Percentiles rank a stretch among this genome's conserved stretches.
Conservation (phyloP, 2,329 filamentous ascomycete genomes). For the Diaporthe citri region DNA sequence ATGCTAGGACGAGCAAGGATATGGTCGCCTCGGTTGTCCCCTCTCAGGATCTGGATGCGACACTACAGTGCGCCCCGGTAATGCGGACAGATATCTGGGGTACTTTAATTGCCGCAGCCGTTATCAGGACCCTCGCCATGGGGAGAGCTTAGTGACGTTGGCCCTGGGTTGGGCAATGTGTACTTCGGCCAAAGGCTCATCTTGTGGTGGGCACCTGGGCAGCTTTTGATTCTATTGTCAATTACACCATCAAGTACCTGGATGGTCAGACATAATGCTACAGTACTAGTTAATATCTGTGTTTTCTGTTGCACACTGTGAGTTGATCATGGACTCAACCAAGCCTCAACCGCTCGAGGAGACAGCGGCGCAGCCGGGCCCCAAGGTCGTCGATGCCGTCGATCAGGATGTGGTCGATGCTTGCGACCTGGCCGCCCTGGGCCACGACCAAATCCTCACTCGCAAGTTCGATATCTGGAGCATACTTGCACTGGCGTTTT, state of each 20-base stretch:
- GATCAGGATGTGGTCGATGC: constrained; percentile 47
- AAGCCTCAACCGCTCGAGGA: background rate
- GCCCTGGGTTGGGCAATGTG: background rate
- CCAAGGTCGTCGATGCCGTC: constrained; percentile 1
- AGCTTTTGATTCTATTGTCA: too few species aligned
- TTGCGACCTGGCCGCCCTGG: constrained; percentile 55
- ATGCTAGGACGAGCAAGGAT: constrained; percentile 1
- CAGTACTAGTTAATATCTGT: background rate
- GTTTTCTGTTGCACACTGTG: background rate
- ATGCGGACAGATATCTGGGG: background rate
- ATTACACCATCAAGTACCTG: background rate
- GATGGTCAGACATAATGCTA: background rate
- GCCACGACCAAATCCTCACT: constrained; percentile 54
- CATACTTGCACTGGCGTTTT: constrained; percentile 70
- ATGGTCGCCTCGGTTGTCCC: background rate
- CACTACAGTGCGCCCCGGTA: constrained; percentile 16
- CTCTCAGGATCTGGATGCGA: constrained; percentile 16
- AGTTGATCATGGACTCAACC: background rate
- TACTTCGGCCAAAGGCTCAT: background rate
- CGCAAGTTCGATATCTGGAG: constrained; percentile 67
- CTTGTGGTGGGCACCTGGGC: background rate
- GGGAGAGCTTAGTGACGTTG: background rate
- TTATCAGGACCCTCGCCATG: constrained; percentile 3
- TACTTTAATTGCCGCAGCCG: constrained; percentile 11
- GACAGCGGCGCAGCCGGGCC: background rate